Evolutionary conservation across 106 monocot species (phyloP).

Genomic region (Allium cepa): DNA sequence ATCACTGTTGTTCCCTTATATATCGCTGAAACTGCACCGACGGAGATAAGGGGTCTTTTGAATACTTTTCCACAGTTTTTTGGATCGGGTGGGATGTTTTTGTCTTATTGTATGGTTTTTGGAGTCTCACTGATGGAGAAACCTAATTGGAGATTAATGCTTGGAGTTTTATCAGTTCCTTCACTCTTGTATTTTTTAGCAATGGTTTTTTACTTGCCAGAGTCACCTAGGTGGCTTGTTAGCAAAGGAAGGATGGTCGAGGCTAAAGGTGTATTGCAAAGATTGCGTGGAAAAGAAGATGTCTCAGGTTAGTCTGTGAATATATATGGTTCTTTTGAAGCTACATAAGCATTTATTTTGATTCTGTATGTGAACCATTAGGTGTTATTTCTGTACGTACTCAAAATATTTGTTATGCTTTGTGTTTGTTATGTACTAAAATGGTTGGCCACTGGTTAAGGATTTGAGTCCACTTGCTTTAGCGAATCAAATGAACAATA

Average conservation of each 20-base stretch:
- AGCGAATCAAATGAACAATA: too few relatives aligned
- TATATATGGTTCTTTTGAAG: too few relatives aligned
- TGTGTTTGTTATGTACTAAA: too few relatives aligned
- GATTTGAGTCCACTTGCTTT: too few relatives aligned
- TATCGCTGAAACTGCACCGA: constrained; percentile 27
- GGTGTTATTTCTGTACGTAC: too few relatives aligned
- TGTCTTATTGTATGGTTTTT: constrained; percentile 31
- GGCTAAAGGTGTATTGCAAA: constrained; percentile 24
- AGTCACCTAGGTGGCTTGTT: constrained; percentile 34
- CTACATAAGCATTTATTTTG: too few relatives aligned
- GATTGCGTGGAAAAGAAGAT: constrained; percentile 24
- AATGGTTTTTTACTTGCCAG: constrained; percentile 24
- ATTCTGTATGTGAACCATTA: too few relatives aligned
- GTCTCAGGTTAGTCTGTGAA: constrained; percentile 17
- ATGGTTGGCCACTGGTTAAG: too few relatives aligned
- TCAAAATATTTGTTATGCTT: too few relatives aligned
- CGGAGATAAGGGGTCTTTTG: constrained; percentile 27
- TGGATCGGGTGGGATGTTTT: constrained; percentile 27
- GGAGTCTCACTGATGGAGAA: constrained; percentile 17
- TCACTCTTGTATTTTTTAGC: constrained; percentile 17
- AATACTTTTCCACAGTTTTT: constrained; percentile 31
- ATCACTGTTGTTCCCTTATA: constrained; percentile 26
- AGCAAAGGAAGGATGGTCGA: constrained; percentile 28
- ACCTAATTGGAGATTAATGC: constrained; percentile 33
- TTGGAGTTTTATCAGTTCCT: constrained; percentile 30